Percentiles rank a stretch among this genome's conserved stretches.
These are phyloP conservation scores for Colletotrichum truncatum DNA, from an alignment of 2,329 filamentous ascomycete genomes.

Conservation along the genomic window DNA sequence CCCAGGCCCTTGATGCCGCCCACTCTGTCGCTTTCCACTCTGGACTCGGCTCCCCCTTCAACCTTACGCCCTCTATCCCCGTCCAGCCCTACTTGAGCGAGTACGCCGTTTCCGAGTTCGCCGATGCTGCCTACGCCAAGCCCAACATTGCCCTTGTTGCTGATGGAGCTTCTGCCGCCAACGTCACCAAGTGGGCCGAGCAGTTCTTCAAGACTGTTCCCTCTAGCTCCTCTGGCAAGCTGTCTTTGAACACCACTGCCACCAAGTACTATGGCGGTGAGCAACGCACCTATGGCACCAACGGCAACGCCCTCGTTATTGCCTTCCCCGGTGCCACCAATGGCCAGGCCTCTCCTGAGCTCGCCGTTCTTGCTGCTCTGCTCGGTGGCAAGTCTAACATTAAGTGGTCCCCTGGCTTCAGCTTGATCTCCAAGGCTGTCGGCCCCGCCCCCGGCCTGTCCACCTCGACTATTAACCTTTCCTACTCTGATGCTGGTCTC, in stretches of 20 bases:
- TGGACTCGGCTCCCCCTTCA: conserved; percentile 83
- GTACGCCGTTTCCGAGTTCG: conserved; percentile 78
- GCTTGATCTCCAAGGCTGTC: conserved; percentile 83
- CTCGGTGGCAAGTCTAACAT: conserved; percentile 91
- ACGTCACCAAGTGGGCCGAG: conserved; percentile 88
- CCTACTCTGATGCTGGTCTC: conserved; percentile 95
- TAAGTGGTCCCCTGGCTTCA: conserved; percentile 97
- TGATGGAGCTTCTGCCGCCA: conserved; percentile 81
- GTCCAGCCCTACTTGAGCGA: conserved; percentile 84
- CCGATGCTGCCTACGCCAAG: conserved; percentile 84
- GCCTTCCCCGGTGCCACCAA: conserved; percentile 92
- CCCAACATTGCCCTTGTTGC: conserved; percentile 91
- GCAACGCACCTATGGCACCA: conserved; percentile 82
- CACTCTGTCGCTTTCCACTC: conserved; percentile 92
- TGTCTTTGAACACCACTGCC: conserved; percentile 66
- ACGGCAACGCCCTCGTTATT: conserved; percentile 86
- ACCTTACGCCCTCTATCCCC: conserved; percentile 76
- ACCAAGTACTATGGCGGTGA: conserved; percentile 95
- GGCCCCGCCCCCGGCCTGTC: conserved; percentile 72
- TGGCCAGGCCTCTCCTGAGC: conserved; percentile 86
- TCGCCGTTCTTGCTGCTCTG: conserved; percentile 85
- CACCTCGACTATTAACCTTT: conserved; percentile 78
- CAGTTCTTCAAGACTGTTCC: conserved; percentile 87
- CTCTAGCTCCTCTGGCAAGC: conserved; percentile 59
- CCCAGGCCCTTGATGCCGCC: conserved; percentile 84